Percentiles rank a stretch among this genome's conserved stretches.
phyloP scores from a whole-genome alignment of 306 rosid genomes.

The Biancaea sappan region DNA sequence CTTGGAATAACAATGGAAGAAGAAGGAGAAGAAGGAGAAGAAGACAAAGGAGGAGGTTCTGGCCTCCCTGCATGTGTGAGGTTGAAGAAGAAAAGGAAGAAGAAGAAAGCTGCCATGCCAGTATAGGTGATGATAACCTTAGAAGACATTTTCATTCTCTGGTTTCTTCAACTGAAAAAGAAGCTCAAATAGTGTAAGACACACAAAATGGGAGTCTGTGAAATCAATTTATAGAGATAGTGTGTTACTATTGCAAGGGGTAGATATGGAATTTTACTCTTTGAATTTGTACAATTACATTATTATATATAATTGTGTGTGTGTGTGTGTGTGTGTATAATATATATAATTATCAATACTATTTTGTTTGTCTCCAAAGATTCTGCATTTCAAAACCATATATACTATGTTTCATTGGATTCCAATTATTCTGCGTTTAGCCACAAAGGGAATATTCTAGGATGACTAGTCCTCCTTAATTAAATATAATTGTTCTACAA shows the following conservation, averaged over 20 bases:
- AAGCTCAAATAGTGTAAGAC: slow-evolving; percentile 9
- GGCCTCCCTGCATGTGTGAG: slow-evolving; percentile 36
- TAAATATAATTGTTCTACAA: too few species aligned
- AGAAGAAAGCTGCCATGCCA: slow-evolving; percentile 37
- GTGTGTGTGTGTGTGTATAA: too few species aligned
- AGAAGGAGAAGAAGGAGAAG: slow-evolving; percentile 7
- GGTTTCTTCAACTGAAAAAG: slow-evolving; percentile 21
- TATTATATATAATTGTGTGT: too few species aligned
- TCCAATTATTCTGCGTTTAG: too few species aligned
- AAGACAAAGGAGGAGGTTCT: slow-evolving; percentile 34
- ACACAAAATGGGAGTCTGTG: slow-evolving; percentile 7
- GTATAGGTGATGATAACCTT: slow-evolving; percentile 42
- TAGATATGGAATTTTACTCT: slow-evolving; percentile 35
- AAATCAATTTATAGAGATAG: slow-evolving; percentile 44
- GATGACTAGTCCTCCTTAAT: too few species aligned
- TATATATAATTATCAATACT: too few species aligned
- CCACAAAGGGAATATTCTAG: too few species aligned
- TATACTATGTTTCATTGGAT: too few species aligned
- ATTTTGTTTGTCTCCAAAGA: too few species aligned
- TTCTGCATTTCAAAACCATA: too few species aligned
- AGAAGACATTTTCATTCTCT: slow-evolving; percentile 45
- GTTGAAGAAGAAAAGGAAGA: slow-evolving; percentile 31
- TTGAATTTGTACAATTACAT: too few species aligned
- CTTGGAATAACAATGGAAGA: slow-evolving; percentile 1
- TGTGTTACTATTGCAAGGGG: slow-evolving; percentile 25